Conservation (phyloP, 805 yeast genomes). For the Pichia cabralensis region DNA sequence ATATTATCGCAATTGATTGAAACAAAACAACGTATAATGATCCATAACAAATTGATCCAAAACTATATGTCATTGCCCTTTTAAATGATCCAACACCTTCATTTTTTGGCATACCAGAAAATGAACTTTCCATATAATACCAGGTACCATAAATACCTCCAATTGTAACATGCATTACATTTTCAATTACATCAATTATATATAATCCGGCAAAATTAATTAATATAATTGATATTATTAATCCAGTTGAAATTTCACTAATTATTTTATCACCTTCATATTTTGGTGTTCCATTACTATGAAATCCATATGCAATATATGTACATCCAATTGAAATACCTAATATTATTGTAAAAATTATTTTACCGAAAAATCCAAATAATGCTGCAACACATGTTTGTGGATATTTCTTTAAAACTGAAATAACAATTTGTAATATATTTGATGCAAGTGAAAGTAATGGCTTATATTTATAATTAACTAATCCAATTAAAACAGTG, state of each 20-base stretch:
- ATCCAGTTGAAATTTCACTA: slow-evolving; percentile 35
- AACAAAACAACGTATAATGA: slow-evolving; percentile 62
- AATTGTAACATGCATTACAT: slow-evolving; percentile 70
- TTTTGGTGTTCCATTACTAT: slow-evolving; percentile 9
- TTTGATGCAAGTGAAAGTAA: slow-evolving; percentile 21
- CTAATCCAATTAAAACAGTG: slow-evolving; percentile 45
- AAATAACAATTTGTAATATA: slow-evolving; percentile 39
- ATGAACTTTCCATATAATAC: slow-evolving; percentile 57
- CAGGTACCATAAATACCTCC: slow-evolving; percentile 89
- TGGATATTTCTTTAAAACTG: slow-evolving; percentile 64
- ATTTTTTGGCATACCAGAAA: slow-evolving; percentile 56
- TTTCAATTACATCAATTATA: slow-evolving; percentile 73
- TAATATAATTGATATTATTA: slow-evolving; percentile 50
- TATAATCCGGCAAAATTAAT: slow-evolving; percentile 63
- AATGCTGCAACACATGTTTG: slow-evolving; percentile 43
- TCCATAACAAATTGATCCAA: slow-evolving; percentile 86
- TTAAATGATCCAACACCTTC: slow-evolving; percentile 72
- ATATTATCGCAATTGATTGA: slow-evolving; percentile 42
- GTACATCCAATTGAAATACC: slow-evolving; percentile 6
- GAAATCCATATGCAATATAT: slow-evolving; percentile 10
- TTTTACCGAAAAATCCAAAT: slow-evolving; percentile 20
- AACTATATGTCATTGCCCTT: slow-evolving; percentile 73
- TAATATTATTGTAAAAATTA: slow-evolving; percentile 5
- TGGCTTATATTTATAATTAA: slow-evolving; percentile 30
- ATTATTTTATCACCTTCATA: slow-evolving; percentile 8